A percentile compares a stretch with the other conserved stretches of the same genome.
phyloP scores from a whole-genome alignment of 805 yeast genomes.

The Lachancea dasiensis region DNA sequence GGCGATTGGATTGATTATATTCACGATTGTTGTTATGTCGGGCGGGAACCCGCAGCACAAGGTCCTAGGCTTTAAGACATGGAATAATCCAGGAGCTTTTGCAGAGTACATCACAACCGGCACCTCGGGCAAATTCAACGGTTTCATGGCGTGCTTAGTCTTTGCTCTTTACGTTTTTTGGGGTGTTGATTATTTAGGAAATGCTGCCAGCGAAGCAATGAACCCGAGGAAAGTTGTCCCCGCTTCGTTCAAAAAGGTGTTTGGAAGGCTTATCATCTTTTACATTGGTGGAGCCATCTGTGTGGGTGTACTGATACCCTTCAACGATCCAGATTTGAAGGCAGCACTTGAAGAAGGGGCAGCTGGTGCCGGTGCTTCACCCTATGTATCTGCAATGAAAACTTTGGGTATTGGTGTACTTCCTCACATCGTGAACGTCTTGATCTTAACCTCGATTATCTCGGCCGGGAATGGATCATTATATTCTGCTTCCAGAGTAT shows the following conservation, averaged over 20 bases:
- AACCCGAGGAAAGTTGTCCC: conserved; percentile 57
- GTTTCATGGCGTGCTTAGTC: conserved; percentile 45
- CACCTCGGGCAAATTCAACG: conserved; percentile 37
- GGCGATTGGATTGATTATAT: conserved; percentile 48
- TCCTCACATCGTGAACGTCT: conserved; percentile 48
- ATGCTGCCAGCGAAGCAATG: conserved; percentile 49
- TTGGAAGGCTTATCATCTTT: conserved; percentile 51
- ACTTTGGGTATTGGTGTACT: conserved; percentile 48
- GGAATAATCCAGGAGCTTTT: conserved; percentile 49
- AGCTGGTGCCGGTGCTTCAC: conserved; percentile 36
- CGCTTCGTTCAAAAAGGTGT: conserved; percentile 50
- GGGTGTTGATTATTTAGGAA: conserved; percentile 44
- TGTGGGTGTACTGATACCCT: conserved; percentile 56
- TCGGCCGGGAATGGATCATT: conserved; percentile 42
- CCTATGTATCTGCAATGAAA: conserved; percentile 42
- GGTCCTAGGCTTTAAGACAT: conserved; percentile 49
- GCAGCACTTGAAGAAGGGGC: conserved; percentile 10
- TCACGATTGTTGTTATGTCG: conserved; percentile 50
- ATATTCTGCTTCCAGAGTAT: conserved; percentile 45
- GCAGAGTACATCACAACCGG: conserved; percentile 27
- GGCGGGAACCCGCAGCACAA: conserved; percentile 52
- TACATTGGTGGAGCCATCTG: conserved; percentile 51
- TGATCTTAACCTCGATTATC: conserved; percentile 49
- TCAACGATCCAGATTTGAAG: conserved; percentile 42
- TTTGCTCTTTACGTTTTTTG: conserved; percentile 48